Conservation (phyloP, 2,329 filamentous ascomycete genomes). For the Atkinsonella hypoxylon region DNA sequence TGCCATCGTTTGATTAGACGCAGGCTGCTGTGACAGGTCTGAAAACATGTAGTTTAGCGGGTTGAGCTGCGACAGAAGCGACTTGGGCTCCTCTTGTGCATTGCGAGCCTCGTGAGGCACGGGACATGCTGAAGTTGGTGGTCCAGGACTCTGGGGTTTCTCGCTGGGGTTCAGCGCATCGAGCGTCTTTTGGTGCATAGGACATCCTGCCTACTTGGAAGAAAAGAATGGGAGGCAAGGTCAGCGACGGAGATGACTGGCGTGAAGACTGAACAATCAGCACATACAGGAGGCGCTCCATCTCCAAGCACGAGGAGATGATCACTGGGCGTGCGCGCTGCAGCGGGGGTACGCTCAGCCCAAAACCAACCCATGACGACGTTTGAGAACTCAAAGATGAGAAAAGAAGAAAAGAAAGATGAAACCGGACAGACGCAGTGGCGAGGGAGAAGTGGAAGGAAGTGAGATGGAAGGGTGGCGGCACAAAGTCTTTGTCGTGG, state of each 20-base stretch:
- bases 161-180: slow-evolving; percentile 30
- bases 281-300: slow-evolving; percentile 22
- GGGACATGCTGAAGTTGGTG: slow-evolving; percentile 30
- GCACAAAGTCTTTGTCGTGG: not conserved
- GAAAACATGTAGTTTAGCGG: slow-evolving; percentile 93
- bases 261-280: not conserved
- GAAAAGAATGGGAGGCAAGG: not conserved
- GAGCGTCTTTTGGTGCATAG: slow-evolving; percentile 44
- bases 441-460: too few species aligned
- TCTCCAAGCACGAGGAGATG: slow-evolving; percentile 18
- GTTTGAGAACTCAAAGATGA: too few species aligned
- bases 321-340: slow-evolving; percentile 21
- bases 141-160: slow-evolving; percentile 12
- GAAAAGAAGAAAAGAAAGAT: not conserved
- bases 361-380: slow-evolving; percentile 50
- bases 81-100: slow-evolving; percentile 25
- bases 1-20: slow-evolving; percentile 57
- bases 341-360: slow-evolving; percentile 35
- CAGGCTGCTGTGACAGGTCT: slow-evolving; percentile 67
- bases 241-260: not conserved
- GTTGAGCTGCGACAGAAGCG: slow-evolving; percentile 44
- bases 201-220: slow-evolving; percentile 34
- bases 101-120: slow-evolving; percentile 28
- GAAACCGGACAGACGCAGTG: not conserved
- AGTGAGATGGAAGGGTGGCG: too few species aligned